These are phyloP conservation scores for Xylaria cubensis DNA, from an alignment of 495 filamentous ascomycete species.

Conservation along the genomic window DNA sequence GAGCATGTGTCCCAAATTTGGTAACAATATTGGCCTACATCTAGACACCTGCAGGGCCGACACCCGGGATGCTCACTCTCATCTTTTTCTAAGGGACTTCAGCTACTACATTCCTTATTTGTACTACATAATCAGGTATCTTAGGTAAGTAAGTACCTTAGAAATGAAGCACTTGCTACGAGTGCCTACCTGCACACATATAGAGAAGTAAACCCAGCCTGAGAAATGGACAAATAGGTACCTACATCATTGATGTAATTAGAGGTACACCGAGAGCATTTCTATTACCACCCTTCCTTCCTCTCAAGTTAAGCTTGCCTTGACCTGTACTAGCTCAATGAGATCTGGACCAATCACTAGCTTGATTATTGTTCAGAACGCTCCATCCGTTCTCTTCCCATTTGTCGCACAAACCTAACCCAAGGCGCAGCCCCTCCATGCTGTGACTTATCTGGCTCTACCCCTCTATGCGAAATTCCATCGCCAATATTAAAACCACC, in stretches of 20 bases:
- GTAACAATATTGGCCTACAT: no score
- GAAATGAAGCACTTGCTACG: no score
- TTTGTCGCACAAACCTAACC: conserved; percentile 19
- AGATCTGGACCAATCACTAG: conserved; percentile 9
- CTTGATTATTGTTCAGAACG: conserved; percentile 21
- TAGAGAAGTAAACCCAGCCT: background rate
- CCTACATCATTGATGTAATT: background rate
- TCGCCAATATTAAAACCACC: background rate
- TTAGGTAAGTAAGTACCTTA: no score
- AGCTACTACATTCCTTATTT: no score
- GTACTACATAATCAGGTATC: no score
- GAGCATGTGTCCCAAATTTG: background rate
- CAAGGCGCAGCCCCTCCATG: conserved; percentile 20
- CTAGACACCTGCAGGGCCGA: no score
- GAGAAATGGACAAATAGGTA: background rate
- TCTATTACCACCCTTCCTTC: background rate
- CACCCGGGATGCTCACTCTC: background rate
- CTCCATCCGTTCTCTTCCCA: background rate
- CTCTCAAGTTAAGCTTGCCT: background rate
- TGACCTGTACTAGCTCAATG: background rate
- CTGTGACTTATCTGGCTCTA: conserved; percentile 25
- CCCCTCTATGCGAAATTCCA: conserved; percentile 25
- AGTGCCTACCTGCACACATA: background rate
- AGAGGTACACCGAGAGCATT: background rate
- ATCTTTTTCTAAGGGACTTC: background rate